phyloP scores from a whole-genome alignment of 2,329 filamentous ascomycete species.

The Fusarium mexicanum region DNA sequence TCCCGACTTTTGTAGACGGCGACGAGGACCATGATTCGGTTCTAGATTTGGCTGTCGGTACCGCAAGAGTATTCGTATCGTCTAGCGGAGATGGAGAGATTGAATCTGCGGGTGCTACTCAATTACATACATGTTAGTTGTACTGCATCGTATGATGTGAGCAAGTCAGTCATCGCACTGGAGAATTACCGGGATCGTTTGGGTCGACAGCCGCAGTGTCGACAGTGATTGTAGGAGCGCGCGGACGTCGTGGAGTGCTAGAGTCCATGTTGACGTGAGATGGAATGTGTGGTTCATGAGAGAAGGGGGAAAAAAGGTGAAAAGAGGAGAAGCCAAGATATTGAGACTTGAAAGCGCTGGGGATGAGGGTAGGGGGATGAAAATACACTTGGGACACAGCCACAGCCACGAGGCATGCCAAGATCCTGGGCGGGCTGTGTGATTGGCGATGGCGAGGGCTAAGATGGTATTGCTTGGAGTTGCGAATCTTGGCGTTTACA shows the following conservation, averaged over 20 bases:
- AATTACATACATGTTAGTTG: neutral
- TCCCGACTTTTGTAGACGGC: slow-evolving; percentile 32
- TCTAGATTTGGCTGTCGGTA: slow-evolving; percentile 20
- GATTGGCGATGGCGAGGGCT: slow-evolving; percentile 6
- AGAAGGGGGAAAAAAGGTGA: neutral
- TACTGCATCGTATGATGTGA: neutral
- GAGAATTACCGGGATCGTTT: slow-evolving; percentile 33
- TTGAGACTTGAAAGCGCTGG: neutral
- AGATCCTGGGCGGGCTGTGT: neutral
- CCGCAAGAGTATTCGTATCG: slow-evolving; percentile 29
- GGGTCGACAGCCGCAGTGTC: slow-evolving; percentile 33
- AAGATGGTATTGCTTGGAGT: neutral
- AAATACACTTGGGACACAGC: slow-evolving; percentile 31
- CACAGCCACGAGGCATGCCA: slow-evolving; percentile 27
- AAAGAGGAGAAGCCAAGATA: slow-evolving; percentile 24
- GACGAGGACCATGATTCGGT: slow-evolving; percentile 32
- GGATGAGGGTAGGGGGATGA: neutral
- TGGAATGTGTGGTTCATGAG: neutral
- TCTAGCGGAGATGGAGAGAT: slow-evolving; percentile 27
- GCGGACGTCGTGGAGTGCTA: slow-evolving; percentile 13
- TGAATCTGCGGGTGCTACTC: slow-evolving; percentile 15
- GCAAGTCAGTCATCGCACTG: slow-evolving; percentile 23
- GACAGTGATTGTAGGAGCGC: slow-evolving; percentile 36
- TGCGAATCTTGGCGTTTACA: neutral
- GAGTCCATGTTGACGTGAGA: slow-evolving; percentile 22